Percentiles rank a stretch among this genome's conserved stretches.
Evolutionary conservation across 1,284 basidiomycete genomes (phyloP).

Genomic region (Ceratobasidium sp.): DNA sequence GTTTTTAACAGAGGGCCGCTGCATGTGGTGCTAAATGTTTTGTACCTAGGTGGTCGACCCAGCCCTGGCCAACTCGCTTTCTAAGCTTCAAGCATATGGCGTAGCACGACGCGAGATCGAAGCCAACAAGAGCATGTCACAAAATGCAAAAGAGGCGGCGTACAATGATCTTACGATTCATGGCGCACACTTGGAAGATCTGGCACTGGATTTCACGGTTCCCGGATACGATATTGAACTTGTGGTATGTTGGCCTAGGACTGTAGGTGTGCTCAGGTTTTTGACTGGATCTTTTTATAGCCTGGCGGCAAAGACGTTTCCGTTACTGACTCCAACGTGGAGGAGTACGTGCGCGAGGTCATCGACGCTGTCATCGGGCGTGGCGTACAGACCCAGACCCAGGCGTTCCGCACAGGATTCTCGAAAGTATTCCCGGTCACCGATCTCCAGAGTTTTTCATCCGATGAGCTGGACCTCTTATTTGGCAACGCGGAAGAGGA

Average conservation of each 20-base stretch:
- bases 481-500: constrained; percentile 96
- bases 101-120: constrained; percentile 55
- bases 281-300: constrained; percentile 52
- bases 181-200: constrained; percentile 71
- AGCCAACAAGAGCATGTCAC: constrained; percentile 50
- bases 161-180: constrained; percentile 58
- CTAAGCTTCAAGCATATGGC: constrained; percentile 70
- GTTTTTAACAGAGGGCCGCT: neutral
- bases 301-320: constrained; percentile 77
- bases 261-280: neutral
- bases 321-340: constrained; percentile 85
- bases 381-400: constrained; percentile 75
- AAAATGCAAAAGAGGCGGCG: constrained; percentile 51
- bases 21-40: neutral
- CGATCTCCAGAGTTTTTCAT: constrained; percentile 89
- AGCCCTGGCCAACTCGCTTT: constrained; percentile 83
- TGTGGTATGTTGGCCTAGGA: constrained; percentile 61
- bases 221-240: constrained; percentile 95
- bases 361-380: constrained; percentile 81
- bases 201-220: constrained; percentile 93
- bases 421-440: constrained; percentile 92
- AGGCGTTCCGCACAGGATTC: constrained; percentile 88
- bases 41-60: constrained; percentile 75
- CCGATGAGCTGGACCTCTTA: constrained; percentile 90
- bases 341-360: constrained; percentile 84